phyloP scores from a whole-genome alignment of 495 filamentous ascomycete species.

The Trichoderma erinaceum region DNA sequence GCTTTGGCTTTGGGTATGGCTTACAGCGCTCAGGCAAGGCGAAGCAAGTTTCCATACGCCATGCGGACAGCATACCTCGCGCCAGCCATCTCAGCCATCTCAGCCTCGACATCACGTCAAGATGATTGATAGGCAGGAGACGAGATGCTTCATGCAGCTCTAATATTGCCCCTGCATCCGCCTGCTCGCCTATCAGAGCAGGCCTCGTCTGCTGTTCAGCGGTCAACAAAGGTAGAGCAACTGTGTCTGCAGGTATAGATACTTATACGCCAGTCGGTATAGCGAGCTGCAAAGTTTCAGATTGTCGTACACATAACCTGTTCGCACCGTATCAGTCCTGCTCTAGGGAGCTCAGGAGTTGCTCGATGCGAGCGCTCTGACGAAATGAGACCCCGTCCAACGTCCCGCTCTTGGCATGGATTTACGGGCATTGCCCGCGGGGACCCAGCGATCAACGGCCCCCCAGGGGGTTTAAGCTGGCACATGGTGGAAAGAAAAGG shows the following conservation, averaged over 20 bases:
- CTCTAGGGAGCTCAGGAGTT: background rate
- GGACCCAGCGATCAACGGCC: constrained; percentile 6
- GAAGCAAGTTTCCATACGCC: too few species aligned
- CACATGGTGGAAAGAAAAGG: background rate
- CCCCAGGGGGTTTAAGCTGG: background rate
- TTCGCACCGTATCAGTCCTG: background rate
- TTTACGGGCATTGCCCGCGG: constrained; percentile 8
- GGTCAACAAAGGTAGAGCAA: background rate
- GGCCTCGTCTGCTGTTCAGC: background rate
- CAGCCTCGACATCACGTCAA: background rate
- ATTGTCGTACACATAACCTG: background rate
- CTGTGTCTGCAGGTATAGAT: background rate
- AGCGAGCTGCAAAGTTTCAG: too few species aligned
- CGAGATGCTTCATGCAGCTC: background rate
- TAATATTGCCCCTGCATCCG: constrained; percentile 2
- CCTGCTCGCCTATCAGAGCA: background rate
- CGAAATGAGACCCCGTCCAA: constrained; percentile 2
- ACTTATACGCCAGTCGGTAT: background rate
- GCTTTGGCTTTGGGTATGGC: too few species aligned
- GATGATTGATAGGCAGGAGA: background rate
- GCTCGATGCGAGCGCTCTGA: background rate
- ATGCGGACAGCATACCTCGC: too few species aligned
- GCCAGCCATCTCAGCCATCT: too few species aligned
- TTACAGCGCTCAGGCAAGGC: too few species aligned
- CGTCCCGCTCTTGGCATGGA: constrained; percentile 2